Evolutionary conservation across 371 early-diverging fungal genomes (phyloP).

Genomic region (Mortierella sp.): DNA sequence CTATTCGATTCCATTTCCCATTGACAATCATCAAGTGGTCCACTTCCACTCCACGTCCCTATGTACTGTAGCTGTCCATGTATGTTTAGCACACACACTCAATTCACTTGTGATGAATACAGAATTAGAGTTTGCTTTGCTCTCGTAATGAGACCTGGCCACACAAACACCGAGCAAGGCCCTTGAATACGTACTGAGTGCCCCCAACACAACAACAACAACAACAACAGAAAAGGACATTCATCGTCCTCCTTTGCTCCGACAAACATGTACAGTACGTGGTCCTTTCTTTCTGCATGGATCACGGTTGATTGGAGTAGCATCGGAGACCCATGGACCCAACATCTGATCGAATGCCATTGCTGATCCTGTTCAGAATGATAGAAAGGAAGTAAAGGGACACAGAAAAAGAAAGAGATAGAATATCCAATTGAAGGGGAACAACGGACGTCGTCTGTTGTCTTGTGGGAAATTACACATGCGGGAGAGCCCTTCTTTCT

Average conservation of each 20-base stretch:
- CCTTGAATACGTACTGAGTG: too few relatives aligned
- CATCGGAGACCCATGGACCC: too few relatives aligned
- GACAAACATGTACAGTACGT: too few relatives aligned
- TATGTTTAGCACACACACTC: too few relatives aligned
- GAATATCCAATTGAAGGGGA: background rate
- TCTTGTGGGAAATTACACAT: background rate
- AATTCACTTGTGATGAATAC: too few relatives aligned
- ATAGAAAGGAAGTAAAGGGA: background rate
- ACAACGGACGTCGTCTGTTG: background rate
- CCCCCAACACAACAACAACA: too few relatives aligned
- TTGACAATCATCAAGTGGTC: background rate
- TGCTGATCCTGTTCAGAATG: background rate
- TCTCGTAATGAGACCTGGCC: too few relatives aligned
- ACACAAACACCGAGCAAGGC: too few relatives aligned
- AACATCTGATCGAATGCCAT: background rate
- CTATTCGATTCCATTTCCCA: background rate
- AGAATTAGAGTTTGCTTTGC: too few relatives aligned
- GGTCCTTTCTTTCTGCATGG: background rate
- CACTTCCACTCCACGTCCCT: background rate
- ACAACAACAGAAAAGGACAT: too few relatives aligned
- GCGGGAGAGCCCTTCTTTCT: background rate
- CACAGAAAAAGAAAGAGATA: background rate
- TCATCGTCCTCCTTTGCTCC: background rate
- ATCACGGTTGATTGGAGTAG: too few relatives aligned
- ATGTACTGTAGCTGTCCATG: too few relatives aligned